Percentiles rank a stretch among this genome's conserved stretches.
phyloP scores from a whole-genome alignment of 495 filamentous ascomycete species.

The Penicillium pulvis region DNA sequence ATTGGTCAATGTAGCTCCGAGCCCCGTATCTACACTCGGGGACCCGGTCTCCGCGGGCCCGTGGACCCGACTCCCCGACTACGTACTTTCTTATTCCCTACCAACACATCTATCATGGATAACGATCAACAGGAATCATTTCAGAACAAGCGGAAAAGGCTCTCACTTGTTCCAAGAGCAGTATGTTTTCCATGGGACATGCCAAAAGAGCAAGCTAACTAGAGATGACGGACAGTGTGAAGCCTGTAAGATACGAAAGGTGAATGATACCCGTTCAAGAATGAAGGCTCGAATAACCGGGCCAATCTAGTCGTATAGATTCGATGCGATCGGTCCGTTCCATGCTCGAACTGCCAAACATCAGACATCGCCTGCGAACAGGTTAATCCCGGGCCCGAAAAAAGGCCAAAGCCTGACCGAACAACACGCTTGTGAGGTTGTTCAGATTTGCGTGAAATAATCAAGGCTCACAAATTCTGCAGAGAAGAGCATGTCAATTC shows the following conservation, averaged over 20 bases:
- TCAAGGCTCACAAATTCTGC: background rate
- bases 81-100: background rate
- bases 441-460: background rate
- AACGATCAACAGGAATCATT: background rate
- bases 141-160: conserved; percentile 3
- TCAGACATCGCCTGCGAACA: conserved; percentile 6
- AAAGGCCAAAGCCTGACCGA: conserved; percentile 4
- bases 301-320: background rate
- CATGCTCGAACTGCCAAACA: conserved; percentile 9
- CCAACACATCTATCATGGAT: background rate
- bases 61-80: conserved; percentile 4
- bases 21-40: background rate
- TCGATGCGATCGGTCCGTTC: conserved; percentile 6
- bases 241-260: conserved; percentile 11
- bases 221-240: conserved; percentile 5
- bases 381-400: conserved; percentile 2
- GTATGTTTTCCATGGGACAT: background rate
- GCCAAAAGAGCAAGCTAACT: background rate
- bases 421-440: background rate
- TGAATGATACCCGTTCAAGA: background rate
- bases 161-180: conserved; percentile 4
- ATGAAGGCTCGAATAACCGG: background rate
- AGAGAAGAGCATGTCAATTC: background rate
- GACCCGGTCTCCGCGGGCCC: conserved; percentile 6
- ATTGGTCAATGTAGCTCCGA: no score